These are phyloP conservation scores for Scutellaria barbata DNA, from an alignment of 257 asterid genomes.

Conservation along the genomic window DNA sequence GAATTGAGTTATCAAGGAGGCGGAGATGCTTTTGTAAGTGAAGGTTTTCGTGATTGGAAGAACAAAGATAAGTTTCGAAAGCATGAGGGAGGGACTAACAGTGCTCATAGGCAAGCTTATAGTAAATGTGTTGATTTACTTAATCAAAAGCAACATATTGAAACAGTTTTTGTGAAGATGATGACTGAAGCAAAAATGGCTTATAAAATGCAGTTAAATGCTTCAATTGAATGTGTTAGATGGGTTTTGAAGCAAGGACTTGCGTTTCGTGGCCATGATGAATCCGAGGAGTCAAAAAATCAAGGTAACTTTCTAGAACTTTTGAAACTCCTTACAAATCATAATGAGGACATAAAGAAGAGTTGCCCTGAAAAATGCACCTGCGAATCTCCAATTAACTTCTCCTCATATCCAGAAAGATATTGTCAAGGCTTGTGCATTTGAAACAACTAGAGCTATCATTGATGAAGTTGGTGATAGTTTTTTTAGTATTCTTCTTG, in stretches of 20 bases:
- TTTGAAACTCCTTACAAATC: not conserved
- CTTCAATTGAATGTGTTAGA: too few relatives aligned
- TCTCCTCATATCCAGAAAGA: slow-evolving; percentile 11
- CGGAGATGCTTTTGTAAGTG: too few relatives aligned
- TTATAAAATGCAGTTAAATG: too few relatives aligned
- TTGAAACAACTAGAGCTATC: too few relatives aligned
- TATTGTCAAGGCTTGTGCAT: not conserved
- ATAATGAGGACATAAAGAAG: slow-evolving; percentile 1
- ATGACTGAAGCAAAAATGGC: not conserved
- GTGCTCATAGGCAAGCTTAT: too few relatives aligned
- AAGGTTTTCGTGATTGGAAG: too few relatives aligned
- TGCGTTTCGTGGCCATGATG: not conserved
- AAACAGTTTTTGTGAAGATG: not conserved
- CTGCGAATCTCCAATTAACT: not conserved
- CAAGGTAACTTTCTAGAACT: not conserved
- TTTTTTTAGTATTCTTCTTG: too few relatives aligned
- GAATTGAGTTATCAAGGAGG: not conserved
- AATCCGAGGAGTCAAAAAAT: not conserved
- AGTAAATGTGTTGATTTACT: not conserved
- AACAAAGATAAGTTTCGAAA: too few relatives aligned
- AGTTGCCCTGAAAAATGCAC: not conserved
- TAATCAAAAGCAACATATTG: not conserved
- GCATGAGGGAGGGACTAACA: too few relatives aligned
- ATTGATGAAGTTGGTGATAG: too few relatives aligned
- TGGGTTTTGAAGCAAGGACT: too few relatives aligned